A percentile compares a stretch with the other conserved stretches of the same genome.
Evolutionary conservation across 2,329 filamentous ascomycete genomes (phyloP).

Genomic region (Fusarium cyanostomum): DNA sequence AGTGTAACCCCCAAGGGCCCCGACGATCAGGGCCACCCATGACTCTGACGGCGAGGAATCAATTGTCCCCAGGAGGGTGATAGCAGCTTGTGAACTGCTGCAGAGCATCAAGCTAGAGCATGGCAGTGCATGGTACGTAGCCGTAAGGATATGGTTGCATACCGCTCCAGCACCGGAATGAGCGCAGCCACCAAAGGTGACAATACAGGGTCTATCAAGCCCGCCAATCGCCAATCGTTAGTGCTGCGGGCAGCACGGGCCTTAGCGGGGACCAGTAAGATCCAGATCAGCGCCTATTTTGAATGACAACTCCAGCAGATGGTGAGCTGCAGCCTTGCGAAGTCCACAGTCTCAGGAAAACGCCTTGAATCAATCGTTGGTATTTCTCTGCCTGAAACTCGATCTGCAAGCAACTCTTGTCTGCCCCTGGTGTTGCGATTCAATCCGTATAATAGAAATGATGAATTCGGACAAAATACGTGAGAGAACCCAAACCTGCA

Average conservation of each 20-base stretch:
- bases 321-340: background rate
- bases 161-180: background rate
- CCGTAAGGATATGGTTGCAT: background rate
- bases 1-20: background rate
- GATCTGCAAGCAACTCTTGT: background rate
- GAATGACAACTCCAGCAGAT: background rate
- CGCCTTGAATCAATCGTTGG: background rate
- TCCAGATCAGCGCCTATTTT: constrained; percentile 5
- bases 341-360: background rate
- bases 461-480: background rate
- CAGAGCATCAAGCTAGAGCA: constrained; percentile 4
- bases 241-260: background rate
- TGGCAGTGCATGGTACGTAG: background rate
- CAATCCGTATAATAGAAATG: background rate
- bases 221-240: constrained; percentile 13
- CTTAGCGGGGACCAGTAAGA: constrained; percentile 7
- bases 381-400: background rate
- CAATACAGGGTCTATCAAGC: constrained; percentile 27
- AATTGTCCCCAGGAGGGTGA: constrained; percentile 21
- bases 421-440: background rate
- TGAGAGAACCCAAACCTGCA: background rate
- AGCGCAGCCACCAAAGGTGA: constrained; percentile 22
- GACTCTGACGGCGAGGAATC: constrained; percentile 33
- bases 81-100: constrained; percentile 31
- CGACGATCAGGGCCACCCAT: constrained; percentile 11